phyloP scores from a whole-genome alignment of 257 asterid genomes.

The Nicotiana undulata region DNA sequence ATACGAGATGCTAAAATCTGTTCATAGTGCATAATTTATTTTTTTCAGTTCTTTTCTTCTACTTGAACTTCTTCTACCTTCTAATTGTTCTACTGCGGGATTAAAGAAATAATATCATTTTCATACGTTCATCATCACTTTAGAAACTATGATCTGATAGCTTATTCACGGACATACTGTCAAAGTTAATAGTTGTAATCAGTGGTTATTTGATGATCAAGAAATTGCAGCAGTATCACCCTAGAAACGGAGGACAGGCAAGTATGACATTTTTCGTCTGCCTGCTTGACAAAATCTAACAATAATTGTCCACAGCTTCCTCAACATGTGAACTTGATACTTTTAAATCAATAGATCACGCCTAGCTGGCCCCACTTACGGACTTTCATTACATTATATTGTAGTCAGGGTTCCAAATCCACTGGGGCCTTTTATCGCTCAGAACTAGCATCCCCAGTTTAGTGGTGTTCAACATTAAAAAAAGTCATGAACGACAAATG shows the following conservation, averaged over 20 bases:
- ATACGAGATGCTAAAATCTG: conserved; percentile 1
- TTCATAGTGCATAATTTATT: conserved; percentile 7
- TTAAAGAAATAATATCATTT: not conserved
- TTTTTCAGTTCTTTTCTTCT: not conserved
- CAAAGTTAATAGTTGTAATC: not conserved
- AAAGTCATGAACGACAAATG: no score
- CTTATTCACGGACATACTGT: not conserved
- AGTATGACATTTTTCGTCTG: not conserved
- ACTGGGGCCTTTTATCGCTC: not conserved
- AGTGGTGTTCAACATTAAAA: not conserved
- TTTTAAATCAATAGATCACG: not conserved
- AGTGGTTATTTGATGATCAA: not conserved
- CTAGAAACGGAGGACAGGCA: not conserved
- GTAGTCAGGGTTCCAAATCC: no score
- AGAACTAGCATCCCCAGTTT: not conserved
- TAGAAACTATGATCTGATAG: not conserved
- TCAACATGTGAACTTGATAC: not conserved
- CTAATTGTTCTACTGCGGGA: not conserved
- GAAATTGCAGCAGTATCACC: not conserved
- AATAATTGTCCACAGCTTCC: not conserved
- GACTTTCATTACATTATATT: not conserved
- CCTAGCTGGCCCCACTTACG: not conserved
- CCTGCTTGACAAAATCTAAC: not conserved
- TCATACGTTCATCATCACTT: not conserved
- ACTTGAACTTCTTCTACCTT: not conserved